Evolutionary conservation across 1,284 basidiomycete species (phyloP).

Genomic region (Apiotrichum porosum): DNA sequence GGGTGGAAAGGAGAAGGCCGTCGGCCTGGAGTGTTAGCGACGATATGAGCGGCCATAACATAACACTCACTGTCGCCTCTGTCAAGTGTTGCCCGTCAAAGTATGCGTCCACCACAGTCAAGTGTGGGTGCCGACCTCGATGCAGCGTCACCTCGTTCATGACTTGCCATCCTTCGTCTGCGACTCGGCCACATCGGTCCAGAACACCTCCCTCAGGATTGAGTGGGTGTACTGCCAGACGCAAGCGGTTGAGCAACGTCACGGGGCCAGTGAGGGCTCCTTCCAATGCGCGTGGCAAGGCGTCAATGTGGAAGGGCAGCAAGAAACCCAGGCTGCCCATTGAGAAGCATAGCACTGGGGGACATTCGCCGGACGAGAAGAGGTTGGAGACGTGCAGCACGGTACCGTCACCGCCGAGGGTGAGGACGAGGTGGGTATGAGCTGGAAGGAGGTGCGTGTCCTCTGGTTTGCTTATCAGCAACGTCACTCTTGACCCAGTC

Average conservation of each 20-base stretch:
- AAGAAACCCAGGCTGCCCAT: constrained; percentile 95
- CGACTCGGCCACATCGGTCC: constrained; percentile 27
- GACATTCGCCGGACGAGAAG: constrained; percentile 78
- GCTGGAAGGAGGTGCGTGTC: constrained; percentile 24
- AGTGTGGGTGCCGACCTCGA: constrained; percentile 81
- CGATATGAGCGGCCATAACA: neutral
- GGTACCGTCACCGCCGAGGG: constrained; percentile 91
- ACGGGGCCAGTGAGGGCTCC: constrained; percentile 55
- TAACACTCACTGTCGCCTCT: constrained; percentile 75
- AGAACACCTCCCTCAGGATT: constrained; percentile 59
- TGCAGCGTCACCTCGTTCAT: constrained; percentile 97
- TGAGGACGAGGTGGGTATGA: constrained; percentile 74
- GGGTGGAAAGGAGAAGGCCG: constrained; percentile 89
- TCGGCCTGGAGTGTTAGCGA: constrained; percentile 64
- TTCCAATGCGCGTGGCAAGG: constrained; percentile 65
- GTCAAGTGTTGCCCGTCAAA: constrained; percentile 95
- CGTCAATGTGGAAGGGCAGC: constrained; percentile 67
- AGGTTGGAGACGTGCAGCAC: constrained; percentile 90
- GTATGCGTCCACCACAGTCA: constrained; percentile 89
- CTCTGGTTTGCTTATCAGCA: too few species aligned
- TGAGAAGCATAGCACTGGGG: constrained; percentile 90
- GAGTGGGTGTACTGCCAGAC: constrained; percentile 72
- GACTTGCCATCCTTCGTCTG: constrained; percentile 73
- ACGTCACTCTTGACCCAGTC: too few species aligned
- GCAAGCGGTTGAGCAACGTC: constrained; percentile 76